Conservation (phyloP, 192 early-diverging fungal species). For the Umbelopsis sp. region DNA sequence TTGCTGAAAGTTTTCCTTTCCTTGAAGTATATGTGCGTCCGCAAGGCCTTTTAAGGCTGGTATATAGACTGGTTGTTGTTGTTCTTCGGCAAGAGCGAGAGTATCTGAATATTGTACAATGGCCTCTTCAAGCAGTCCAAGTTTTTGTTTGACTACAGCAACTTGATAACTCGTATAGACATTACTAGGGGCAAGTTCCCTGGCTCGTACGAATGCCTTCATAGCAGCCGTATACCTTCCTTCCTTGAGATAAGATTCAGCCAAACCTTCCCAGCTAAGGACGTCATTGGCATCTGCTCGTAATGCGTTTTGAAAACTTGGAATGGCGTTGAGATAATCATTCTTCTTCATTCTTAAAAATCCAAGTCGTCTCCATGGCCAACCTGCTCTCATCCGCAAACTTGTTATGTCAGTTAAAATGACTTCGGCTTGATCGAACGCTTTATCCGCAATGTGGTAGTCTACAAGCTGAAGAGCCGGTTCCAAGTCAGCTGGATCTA, state of each 20-base stretch:
- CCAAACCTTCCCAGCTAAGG: conserved; percentile 77
- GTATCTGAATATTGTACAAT: conserved; percentile 46
- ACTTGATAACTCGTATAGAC: conserved; percentile 48
- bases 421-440: conserved; percentile 47
- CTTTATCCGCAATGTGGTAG: conserved; percentile 56
- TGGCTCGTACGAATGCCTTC: conserved; percentile 74
- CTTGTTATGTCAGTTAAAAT: conserved; percentile 49
- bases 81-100: conserved; percentile 34
- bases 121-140: conserved; percentile 54
- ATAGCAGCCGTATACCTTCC: conserved; percentile 73
- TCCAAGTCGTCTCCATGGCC: conserved; percentile 83
- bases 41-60: conserved; percentile 54
- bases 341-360: conserved; percentile 61
- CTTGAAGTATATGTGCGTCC: conserved; percentile 49
- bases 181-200: conserved; percentile 62
- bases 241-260: conserved; percentile 71
- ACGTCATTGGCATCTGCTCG: conserved; percentile 67
- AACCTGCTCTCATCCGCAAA: conserved; percentile 51
- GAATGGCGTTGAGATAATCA: conserved; percentile 58
- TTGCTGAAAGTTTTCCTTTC: conserved; percentile 52
- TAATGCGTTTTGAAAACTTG: conserved; percentile 80
- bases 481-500: conserved; percentile 67
- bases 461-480: conserved; percentile 67
- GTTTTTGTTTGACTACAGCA: conserved; percentile 52
- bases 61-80: conserved; percentile 41